Conservation (phyloP, 164 flowering plant genomes). For the Aristolochia californica region DNA sequence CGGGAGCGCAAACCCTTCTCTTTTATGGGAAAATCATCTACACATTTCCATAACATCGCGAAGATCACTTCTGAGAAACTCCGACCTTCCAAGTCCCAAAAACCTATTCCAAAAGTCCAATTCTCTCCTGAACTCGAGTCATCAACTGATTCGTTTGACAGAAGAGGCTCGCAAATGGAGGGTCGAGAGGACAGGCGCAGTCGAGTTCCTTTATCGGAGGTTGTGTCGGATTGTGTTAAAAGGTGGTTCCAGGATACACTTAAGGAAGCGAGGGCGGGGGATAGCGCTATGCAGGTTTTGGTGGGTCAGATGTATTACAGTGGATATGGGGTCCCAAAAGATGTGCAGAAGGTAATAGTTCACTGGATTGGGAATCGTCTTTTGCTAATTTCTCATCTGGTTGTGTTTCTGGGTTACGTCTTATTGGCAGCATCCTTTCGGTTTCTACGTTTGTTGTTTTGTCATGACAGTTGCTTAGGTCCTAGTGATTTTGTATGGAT, state of each 20-base stretch:
- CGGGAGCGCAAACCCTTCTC: background rate
- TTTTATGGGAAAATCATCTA: constrained; percentile 29
- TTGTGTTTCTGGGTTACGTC: background rate
- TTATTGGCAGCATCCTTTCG: background rate
- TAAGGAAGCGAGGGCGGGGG: constrained; percentile 84
- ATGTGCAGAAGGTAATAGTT: constrained; percentile 52
- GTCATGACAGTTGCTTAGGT: no score
- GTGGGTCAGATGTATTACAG: constrained; percentile 88
- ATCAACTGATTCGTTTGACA: background rate
- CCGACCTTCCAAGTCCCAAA: constrained; percentile 2
- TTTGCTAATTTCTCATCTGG: no score
- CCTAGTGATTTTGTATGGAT: no score
- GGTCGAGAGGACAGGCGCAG: constrained; percentile 6
- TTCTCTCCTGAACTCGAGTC: constrained; percentile 7
- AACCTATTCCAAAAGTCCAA: constrained; percentile 11
- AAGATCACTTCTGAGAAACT: constrained; percentile 6
- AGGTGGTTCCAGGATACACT: constrained; percentile 86
- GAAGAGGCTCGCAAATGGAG: constrained; percentile 9
- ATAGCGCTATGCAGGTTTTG: constrained; percentile 65
- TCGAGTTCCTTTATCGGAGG: constrained; percentile 46
- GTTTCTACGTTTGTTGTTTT: background rate
- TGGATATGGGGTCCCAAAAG: constrained; percentile 76
- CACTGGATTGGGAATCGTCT: background rate
- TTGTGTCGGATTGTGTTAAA: constrained; percentile 63
- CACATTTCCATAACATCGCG: constrained; percentile 11